Percentiles rank a stretch among this genome's conserved stretches.
Evolutionary conservation across 2,329 filamentous ascomycete species (phyloP).

Genomic region (Scytalidium sp.): DNA sequence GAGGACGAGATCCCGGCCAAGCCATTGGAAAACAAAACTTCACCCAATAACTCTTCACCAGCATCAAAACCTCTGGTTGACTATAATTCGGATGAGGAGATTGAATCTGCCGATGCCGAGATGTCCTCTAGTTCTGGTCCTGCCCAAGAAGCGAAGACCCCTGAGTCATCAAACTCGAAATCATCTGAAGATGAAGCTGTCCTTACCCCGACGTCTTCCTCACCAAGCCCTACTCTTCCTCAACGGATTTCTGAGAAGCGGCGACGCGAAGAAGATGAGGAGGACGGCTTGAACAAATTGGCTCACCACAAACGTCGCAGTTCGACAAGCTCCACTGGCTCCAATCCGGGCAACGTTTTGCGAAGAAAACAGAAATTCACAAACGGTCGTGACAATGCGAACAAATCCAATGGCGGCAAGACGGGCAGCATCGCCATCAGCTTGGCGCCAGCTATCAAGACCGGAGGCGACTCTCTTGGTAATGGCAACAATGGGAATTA

Average conservation of each 20-base stretch:
- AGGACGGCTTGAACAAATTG: slow-evolving; percentile 86
- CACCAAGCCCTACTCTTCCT: slow-evolving; percentile 47
- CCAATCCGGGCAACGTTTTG: slow-evolving; percentile 24
- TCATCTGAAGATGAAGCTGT: slow-evolving; percentile 15
- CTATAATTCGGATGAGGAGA: slow-evolving; percentile 91
- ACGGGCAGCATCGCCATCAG: slow-evolving; percentile 58
- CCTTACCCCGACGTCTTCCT: slow-evolving; percentile 22
- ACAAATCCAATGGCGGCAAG: slow-evolving; percentile 27
- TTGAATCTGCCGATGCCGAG: slow-evolving; percentile 58
- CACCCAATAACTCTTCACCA: slow-evolving; percentile 62
- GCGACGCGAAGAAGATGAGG: slow-evolving; percentile 87
- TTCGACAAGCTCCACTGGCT: slow-evolving; percentile 41
- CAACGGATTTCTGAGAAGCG: slow-evolving; percentile 87
- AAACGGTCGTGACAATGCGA: slow-evolving; percentile 35
- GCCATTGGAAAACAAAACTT: slow-evolving; percentile 28
- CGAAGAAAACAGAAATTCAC: slow-evolving; percentile 46
- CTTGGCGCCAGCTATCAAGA: slow-evolving; percentile 41
- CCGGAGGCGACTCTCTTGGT: slow-evolving; percentile 22
- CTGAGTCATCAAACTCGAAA: slow-evolving; percentile 17
- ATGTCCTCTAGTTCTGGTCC: slow-evolving; percentile 22
- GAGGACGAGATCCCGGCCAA: slow-evolving; percentile 64
- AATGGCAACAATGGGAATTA: slow-evolving; percentile 20
- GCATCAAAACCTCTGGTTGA: slow-evolving; percentile 76
- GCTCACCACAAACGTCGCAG: slow-evolving; percentile 60
- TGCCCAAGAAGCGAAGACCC: slow-evolving; percentile 14